Evolutionary conservation across 225 moss, liverwort and hornwort genomes (phyloP).

Genomic region (Antitrichia curtipendula): DNA sequence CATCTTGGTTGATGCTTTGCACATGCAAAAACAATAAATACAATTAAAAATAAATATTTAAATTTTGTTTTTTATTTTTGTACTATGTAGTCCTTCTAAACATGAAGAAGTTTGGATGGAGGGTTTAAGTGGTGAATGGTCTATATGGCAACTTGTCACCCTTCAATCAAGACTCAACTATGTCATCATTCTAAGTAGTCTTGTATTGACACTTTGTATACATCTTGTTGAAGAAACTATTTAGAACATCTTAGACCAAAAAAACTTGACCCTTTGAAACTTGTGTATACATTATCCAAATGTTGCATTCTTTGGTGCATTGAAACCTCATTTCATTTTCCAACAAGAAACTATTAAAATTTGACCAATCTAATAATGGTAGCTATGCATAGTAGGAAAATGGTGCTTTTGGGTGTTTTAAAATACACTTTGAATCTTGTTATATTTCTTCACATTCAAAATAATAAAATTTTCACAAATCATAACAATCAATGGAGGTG

Average conservation of each 20-base stretch:
- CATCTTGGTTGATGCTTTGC: too few species aligned
- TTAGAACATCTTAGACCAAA: not conserved
- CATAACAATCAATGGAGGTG: not conserved
- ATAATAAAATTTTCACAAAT: not conserved
- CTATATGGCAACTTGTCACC: not conserved
- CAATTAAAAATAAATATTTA: too few species aligned
- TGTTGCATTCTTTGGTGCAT: not conserved
- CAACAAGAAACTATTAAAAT: not conserved
- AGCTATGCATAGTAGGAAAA: not conserved
- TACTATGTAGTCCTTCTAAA: too few species aligned
- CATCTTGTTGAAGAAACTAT: not conserved
- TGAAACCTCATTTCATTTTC: not conserved
- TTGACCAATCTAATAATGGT: not conserved
- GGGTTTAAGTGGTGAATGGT: not conserved
- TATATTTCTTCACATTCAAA: not conserved
- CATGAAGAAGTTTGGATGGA: not conserved
- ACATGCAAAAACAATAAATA: too few species aligned
- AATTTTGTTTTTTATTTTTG: too few species aligned
- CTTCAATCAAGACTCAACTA: too few species aligned
- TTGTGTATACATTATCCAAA: not conserved
- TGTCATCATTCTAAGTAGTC: too few species aligned
- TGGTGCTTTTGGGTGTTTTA: too few species aligned
- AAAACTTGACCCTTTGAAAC: too few species aligned
- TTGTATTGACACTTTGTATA: not conserved
- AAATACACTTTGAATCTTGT: not conserved